Base-by-base conservation (phyloP, 2,329 filamentous ascomycete genomes). In the Dactylellina parvicollis region DNA sequence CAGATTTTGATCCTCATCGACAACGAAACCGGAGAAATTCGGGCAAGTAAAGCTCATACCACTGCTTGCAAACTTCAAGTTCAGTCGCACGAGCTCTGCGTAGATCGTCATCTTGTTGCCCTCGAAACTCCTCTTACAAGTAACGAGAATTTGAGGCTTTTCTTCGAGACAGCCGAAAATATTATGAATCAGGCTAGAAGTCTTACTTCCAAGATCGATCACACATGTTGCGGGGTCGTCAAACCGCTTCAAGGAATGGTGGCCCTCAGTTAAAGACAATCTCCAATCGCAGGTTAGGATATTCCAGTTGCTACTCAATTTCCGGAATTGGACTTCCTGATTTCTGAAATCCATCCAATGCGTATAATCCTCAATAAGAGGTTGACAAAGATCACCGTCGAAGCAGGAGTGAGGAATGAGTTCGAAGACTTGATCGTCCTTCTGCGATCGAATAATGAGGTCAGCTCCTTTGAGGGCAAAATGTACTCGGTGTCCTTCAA, bases 11-110 rank as follows among this genome's bases (percentile, higher is more conserved):
- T 81, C 26, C 0, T 70, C 12, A 73, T 87, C 84, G 1, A 89
- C 76, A 0, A 76, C 74, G 82, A 86, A 85, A 1, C 83, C 84
- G 0, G 81, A 80, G 66, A 84, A 85, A 62, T 88, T 82, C 4
- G 81, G 82, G 0, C 83, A 87, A n/a, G 76, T 60, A 1, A 87
- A 42, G 0, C 75, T 55, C 0, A 77, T 75, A 0, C 79, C 77
- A 1, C 65, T 12, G 0, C 75, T 73, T 0, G 85, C 59, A 5
- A 88, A 89, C 0, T 81, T 80, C 0, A 88, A 78, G 3, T 82
- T 80, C 0, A 86, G 77, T 1, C 83, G 79, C 0, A 85, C 84
- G 0, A 88, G 67, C 1, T 83, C 79, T 1, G 85, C 79, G 0
- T 81, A 76, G 1, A 85, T n/a, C 0, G 34, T 38, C 26, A 3